phyloP scores from a whole-genome alignment of 208 protist species.

The Willaertia magna region DNA sequence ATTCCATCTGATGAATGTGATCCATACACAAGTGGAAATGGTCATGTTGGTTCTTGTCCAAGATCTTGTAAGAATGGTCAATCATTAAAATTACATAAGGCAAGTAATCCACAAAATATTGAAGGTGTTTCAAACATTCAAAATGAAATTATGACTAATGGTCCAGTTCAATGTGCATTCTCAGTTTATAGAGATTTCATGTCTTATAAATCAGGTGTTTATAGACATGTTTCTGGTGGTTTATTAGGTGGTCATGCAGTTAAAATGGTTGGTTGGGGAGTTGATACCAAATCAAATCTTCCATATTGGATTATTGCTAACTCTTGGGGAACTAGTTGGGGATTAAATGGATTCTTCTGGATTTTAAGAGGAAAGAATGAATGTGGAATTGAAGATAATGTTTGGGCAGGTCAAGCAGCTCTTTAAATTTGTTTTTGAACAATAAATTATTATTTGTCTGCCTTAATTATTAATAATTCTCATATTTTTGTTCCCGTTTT shows the following conservation, averaged over 20 bases:
- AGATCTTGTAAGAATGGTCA: background rate
- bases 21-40: slow-evolving; percentile 23
- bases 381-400: background rate
- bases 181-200: slow-evolving; percentile 71
- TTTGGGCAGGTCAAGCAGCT: background rate
- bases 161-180: slow-evolving; percentile 67
- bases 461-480: too few relatives aligned
- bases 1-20: slow-evolving; percentile 19
- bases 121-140: background rate
- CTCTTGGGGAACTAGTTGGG: slow-evolving; percentile 38
- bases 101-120: background rate
- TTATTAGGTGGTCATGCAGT: slow-evolving; percentile 64
- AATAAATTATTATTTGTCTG: too few relatives aligned
- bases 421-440: too few relatives aligned
- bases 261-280: slow-evolving; percentile 64
- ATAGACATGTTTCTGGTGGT: slow-evolving; percentile 50
- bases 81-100: background rate
- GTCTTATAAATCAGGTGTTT: slow-evolving; percentile 61
- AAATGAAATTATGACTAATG: slow-evolving; percentile 53
- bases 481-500: too few relatives aligned
- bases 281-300: slow-evolving; percentile 32
- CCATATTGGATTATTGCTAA: slow-evolving; percentile 57
- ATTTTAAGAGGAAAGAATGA: slow-evolving; percentile 25
- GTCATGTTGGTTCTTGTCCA: slow-evolving; percentile 35
- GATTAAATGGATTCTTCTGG: slow-evolving; percentile 36